Percentiles rank a stretch among this genome's conserved stretches.
phyloP scores from a whole-genome alignment of 2,329 filamentous ascomycete genomes.

The Calonectria pauciramosa region DNA sequence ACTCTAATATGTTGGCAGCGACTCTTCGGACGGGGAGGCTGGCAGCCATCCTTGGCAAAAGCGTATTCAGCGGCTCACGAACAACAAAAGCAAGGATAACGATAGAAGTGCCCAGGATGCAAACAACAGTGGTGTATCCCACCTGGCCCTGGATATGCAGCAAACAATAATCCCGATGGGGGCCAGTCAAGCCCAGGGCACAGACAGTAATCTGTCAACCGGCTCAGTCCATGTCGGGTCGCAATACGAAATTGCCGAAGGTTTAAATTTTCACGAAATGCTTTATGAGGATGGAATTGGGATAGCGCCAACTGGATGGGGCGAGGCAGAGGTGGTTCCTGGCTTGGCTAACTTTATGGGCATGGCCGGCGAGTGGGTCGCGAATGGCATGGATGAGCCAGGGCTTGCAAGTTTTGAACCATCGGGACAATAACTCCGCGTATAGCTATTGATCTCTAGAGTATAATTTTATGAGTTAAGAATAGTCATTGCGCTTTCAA shows the following conservation, averaged over 20 bases:
- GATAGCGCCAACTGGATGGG: slow-evolving; percentile 7
- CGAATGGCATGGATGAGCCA: not conserved
- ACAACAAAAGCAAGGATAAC: not conserved
- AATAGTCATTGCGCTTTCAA: not conserved
- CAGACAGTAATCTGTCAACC: not conserved
- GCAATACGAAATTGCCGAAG: not conserved
- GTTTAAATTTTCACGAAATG: slow-evolving; percentile 1
- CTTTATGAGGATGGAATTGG: not conserved
- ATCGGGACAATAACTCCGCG: no score
- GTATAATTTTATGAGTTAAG: not conserved
- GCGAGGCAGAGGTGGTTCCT: slow-evolving; percentile 12
- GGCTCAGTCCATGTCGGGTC: not conserved
- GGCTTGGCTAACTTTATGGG: slow-evolving; percentile 22
- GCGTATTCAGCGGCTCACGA: slow-evolving; percentile 11
- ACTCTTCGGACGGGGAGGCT: not conserved
- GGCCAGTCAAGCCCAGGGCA: not conserved
- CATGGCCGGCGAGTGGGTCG: slow-evolving; percentile 8
- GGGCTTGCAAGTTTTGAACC: not conserved
- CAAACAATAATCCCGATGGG: not conserved
- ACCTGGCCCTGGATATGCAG: not conserved
- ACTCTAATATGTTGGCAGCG: not conserved
- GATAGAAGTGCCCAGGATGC: not conserved
- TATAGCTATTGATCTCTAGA: not conserved
- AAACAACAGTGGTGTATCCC: not conserved
- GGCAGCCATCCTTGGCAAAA: slow-evolving; percentile 17